phyloP scores from a whole-genome alignment of 2,329 filamentous ascomycete species.

The Aspergillus arachidicola region DNA sequence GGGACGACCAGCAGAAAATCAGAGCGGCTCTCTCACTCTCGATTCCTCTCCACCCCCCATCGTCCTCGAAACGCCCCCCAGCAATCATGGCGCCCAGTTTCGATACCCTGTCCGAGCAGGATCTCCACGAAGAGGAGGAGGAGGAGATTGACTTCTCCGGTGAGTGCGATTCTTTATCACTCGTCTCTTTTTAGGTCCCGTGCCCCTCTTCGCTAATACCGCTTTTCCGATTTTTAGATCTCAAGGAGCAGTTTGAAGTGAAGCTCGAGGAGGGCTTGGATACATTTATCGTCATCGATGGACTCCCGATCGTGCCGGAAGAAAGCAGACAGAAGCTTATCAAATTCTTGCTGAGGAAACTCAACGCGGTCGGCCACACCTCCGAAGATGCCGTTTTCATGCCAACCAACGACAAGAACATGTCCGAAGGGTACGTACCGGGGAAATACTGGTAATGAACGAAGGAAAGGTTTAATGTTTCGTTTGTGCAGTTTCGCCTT shows the following conservation, averaged over 20 bases:
- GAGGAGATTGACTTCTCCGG: conserved; percentile 90
- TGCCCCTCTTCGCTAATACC: conserved; percentile 32
- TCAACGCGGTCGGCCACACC: conserved; percentile 81
- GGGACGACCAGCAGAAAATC: conserved; percentile 34
- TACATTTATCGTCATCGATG: conserved; percentile 94
- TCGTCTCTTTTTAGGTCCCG: conserved; percentile 13
- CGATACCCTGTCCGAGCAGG: conserved; percentile 87
- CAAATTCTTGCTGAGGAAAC: conserved; percentile 93
- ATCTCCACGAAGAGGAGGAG: conserved; percentile 87
- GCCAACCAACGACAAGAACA: conserved; percentile 85
- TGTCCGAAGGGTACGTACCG: conserved; percentile 75
- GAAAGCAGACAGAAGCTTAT: conserved; percentile 92
- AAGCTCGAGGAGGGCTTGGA: conserved; percentile 95
- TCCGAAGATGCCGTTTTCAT: conserved; percentile 88
- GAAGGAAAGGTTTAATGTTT: conserved; percentile 20
- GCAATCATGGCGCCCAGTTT: conserved; percentile 89
- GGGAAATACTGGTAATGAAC: not conserved
- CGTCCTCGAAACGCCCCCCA: conserved; percentile 24
- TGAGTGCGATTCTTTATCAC: conserved; percentile 33
- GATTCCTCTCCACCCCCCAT: conserved; percentile 21
- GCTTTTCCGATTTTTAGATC: conserved; percentile 55
- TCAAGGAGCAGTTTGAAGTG: conserved; percentile 92
- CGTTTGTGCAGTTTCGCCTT: conserved; percentile 76
- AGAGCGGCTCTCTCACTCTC: conserved; percentile 28
- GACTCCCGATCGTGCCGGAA: conserved; percentile 83